phyloP scores from a whole-genome alignment of 1,284 basidiomycete species.

The Sporisorium sorghi region DNA sequence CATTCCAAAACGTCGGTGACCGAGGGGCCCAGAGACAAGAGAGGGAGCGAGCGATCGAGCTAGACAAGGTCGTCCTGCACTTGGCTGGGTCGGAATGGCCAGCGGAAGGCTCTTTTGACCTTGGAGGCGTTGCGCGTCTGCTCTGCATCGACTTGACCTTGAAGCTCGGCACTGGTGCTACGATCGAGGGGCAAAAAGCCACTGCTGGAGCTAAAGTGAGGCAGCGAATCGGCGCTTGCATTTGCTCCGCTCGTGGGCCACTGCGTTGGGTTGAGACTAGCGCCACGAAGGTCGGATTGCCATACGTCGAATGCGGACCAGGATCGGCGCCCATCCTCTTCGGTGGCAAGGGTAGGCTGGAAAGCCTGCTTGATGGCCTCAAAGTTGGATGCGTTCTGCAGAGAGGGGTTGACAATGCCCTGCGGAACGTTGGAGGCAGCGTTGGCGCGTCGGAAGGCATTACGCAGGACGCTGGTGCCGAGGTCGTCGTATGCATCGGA shows the following conservation, averaged over 20 bases:
- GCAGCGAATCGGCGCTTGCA: constrained; percentile 46
- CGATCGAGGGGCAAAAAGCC: constrained; percentile 44
- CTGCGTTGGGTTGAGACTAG: constrained; percentile 22
- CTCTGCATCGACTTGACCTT: constrained; percentile 19
- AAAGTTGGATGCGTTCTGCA: constrained; percentile 53
- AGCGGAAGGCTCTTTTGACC: constrained; percentile 53
- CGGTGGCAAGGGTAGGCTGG: constrained; percentile 47
- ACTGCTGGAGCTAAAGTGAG: constrained; percentile 34
- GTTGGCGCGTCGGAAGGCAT: constrained; percentile 39
- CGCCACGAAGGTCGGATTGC: constrained; percentile 47
- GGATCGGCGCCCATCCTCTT: constrained; percentile 57
- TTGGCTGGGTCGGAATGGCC: constrained; percentile 51
- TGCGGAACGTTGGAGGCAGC: constrained; percentile 23
- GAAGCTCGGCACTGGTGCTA: constrained; percentile 30
- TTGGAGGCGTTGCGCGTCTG: constrained; percentile 39
- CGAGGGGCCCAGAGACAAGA: not conserved
- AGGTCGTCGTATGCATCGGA: constrained; percentile 32
- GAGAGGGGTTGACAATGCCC: constrained; percentile 25
- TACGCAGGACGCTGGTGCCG: constrained; percentile 40
- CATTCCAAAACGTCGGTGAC: constrained; percentile 4
- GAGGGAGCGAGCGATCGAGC: not conserved
- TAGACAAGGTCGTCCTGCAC: constrained; percentile 42
- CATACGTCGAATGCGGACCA: constrained; percentile 62
- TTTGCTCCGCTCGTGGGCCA: constrained; percentile 34
- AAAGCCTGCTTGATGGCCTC: constrained; percentile 60